phyloP scores from a whole-genome alignment of 345 rosid species.

The Rubroshorea leprosula region DNA sequence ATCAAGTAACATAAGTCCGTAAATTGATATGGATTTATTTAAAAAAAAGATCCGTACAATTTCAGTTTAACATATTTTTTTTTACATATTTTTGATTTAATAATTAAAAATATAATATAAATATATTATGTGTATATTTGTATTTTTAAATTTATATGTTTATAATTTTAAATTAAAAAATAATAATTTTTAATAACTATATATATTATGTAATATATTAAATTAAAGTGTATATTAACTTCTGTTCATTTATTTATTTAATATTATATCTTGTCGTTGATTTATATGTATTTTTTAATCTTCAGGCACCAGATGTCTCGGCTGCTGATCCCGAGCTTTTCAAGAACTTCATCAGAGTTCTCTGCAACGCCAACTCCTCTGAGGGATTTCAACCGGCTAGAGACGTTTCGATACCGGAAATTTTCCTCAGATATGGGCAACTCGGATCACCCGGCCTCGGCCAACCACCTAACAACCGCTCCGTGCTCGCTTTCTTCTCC shows the following conservation, averaged over 20 bases:
- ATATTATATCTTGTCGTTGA: background rate
- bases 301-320: conserved; percentile 41
- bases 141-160: too few relatives aligned
- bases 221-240: background rate
- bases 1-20: too few relatives aligned
- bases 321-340: conserved; percentile 23
- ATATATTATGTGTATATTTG: too few relatives aligned
- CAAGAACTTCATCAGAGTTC: conserved; percentile 38
- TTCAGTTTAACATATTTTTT: too few relatives aligned
- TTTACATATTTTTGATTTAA: too few relatives aligned
- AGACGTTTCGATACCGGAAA: conserved; percentile 43
- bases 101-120: too few relatives aligned
- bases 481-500: conserved; percentile 41
- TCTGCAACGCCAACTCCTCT: conserved; percentile 46
- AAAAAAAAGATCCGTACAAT: too few relatives aligned
- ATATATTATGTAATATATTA: too few relatives aligned
- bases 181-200: too few relatives aligned
- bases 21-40: too few relatives aligned
- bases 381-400: conserved; percentile 39
- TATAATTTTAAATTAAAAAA: too few relatives aligned
- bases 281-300: too few relatives aligned
- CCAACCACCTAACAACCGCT: conserved; percentile 16
- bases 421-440: conserved; percentile 12
- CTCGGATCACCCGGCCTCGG: conserved; percentile 2
- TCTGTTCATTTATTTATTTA: background rate